Evolutionary conservation across 306 rosid genomes (phyloP), one percentile per base, ranked within the genome.

Genomic region (Vigna reflexopilosa): DNA sequence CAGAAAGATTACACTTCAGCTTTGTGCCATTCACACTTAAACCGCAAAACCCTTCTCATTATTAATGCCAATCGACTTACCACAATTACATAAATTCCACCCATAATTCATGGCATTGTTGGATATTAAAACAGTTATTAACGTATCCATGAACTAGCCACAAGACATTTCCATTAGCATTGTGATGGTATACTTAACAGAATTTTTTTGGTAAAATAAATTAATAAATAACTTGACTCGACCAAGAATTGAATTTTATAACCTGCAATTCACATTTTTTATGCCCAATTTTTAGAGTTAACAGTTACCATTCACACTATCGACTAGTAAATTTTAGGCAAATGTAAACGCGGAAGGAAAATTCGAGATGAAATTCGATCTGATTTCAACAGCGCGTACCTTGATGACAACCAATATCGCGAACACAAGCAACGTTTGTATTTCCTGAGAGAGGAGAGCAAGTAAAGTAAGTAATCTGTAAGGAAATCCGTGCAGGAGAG

Each of bases 361-460:
- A 45, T 2, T 45, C 1, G 49, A 45, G 15, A 6, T 80, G 5
- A 45, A 57, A 67, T 22, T 44, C 6, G 16, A 69, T 66, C 38
- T 1, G 62, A 67, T 68, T 58, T 36, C n/a, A 64, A 32, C 17
- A 75, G 17, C 5, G 12, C 6, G 51, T 67, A 95, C 98, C 98
- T 95, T 95, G 81, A 95, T 40, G 72, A 88, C 26, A 63, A 71
- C 80, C 87, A 89, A 77, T 20, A 89, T 51, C 20, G 90, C 76
- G 56, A 92, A 92, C 9, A 85, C 91, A 54, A 92, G 65, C 63
- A 77, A 76, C 74, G 89, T 93, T 86, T 87, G 96, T 58, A 91
- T 78, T 85, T 95, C 98, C 98, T 91, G 80, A 67, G 70, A 74
- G 57, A 75, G 13, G 15, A 12, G 9, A 70, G 63, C 11, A 17